These are phyloP conservation scores for Russula lepida DNA, from an alignment of 768 basidiomycete genomes.

Conservation along the genomic window DNA sequence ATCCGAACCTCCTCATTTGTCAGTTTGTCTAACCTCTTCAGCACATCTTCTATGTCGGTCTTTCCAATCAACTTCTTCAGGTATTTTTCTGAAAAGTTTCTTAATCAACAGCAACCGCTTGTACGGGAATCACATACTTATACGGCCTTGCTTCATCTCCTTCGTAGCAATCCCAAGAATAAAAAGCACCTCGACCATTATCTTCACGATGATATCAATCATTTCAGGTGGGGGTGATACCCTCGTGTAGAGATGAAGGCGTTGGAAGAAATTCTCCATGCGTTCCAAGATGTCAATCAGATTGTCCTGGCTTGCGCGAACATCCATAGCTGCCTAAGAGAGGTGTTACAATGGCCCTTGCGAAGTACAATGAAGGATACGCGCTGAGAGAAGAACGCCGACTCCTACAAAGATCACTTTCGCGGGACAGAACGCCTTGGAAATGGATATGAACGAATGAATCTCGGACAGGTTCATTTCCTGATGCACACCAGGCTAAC, in stretches of 20 bases:
- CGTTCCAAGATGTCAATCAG: not conserved
- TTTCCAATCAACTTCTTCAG: not conserved
- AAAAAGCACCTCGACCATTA: not conserved
- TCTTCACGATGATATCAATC: not conserved
- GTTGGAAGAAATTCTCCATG: not conserved
- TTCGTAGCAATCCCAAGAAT: not conserved
- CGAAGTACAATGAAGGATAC: no score
- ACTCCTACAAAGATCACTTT: not conserved
- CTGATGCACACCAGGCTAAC: not conserved
- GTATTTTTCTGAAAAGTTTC: not conserved
- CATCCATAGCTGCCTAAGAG: not conserved
- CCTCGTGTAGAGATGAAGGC: not conserved
- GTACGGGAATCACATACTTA: not conserved
- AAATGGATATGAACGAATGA: not conserved
- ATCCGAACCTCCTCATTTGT: not conserved
- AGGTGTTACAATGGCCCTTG: not conserved
- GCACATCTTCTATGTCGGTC: not conserved
- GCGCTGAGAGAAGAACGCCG: not conserved
- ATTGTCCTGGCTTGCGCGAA: not conserved
- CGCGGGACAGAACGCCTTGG: not conserved
- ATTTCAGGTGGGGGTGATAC: not conserved
- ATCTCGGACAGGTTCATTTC: not conserved
- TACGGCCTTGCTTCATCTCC: not conserved
- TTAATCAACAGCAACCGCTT: not conserved
- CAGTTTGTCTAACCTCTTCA: not conserved